Evolutionary conservation across 495 filamentous ascomycete genomes (phyloP).

Genomic region (Beverwykella pulmonaria): DNA sequence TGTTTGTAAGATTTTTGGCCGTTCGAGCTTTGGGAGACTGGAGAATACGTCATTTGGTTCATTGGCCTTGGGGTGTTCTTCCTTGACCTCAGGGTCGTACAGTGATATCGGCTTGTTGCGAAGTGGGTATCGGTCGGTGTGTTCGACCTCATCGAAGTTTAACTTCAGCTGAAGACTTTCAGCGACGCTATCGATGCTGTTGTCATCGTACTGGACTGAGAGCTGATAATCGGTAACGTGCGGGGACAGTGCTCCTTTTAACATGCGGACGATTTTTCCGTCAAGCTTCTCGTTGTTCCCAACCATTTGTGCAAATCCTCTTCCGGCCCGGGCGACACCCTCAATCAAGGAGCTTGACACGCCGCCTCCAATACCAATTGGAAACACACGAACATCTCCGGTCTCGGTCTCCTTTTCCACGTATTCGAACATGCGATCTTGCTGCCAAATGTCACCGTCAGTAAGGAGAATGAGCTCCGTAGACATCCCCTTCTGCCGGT

Average conservation of each 20-base stretch:
- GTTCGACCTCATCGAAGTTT: conserved; percentile 12
- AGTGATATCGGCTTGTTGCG: conserved; percentile 57
- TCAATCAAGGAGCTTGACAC: conserved; percentile 68
- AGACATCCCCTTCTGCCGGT: conserved; percentile 52
- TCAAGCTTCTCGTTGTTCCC: conserved; percentile 60
- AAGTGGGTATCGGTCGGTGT: background rate
- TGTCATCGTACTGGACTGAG: conserved; percentile 59
- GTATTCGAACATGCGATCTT: conserved; percentile 57
- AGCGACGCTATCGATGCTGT: conserved; percentile 54
- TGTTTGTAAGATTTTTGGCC: conserved; percentile 62
- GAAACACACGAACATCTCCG: conserved; percentile 62
- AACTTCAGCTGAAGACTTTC: conserved; percentile 46
- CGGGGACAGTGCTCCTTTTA: conserved; percentile 66
- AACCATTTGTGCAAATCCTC: conserved; percentile 67
- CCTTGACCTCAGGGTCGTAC: conserved; percentile 52
- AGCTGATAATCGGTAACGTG: conserved; percentile 63
- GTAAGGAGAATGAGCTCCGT: conserved; percentile 70
- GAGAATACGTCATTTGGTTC: conserved; percentile 43
- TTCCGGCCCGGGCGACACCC: conserved; percentile 65
- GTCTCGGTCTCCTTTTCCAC: conserved; percentile 51
- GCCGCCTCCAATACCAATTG: conserved; percentile 63
- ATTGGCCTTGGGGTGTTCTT: conserved; percentile 37
- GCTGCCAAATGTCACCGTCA: conserved; percentile 67
- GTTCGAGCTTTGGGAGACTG: conserved; percentile 52
- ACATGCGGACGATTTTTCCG: conserved; percentile 67